phyloP scores from a whole-genome alignment of 2,329 filamentous ascomycete species.

The Hirsutella thompsonii region DNA sequence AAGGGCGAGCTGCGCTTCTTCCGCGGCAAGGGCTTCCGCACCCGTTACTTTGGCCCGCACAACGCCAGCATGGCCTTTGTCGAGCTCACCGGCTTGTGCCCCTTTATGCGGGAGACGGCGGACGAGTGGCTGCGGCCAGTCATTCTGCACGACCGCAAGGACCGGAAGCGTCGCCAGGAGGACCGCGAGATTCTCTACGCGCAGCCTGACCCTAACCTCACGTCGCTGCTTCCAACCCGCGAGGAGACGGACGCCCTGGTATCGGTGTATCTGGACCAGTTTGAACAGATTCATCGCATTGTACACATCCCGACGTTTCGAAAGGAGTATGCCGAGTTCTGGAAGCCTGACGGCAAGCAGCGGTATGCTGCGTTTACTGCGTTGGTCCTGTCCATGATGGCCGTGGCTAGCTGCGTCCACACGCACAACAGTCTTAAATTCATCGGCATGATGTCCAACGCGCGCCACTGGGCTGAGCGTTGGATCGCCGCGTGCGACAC shows the following conservation, averaged over 20 bases:
- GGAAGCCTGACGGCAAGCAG: constrained; percentile 28
- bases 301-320: constrained; percentile 47
- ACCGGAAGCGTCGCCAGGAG: constrained; percentile 38
- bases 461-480: constrained; percentile 39
- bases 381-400: constrained; percentile 45
- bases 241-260: constrained; percentile 36
- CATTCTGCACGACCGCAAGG: constrained; percentile 41
- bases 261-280: constrained; percentile 38
- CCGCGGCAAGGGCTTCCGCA: constrained; percentile 45
- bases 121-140: constrained; percentile 48
- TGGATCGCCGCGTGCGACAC: constrained; percentile 44
- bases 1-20: constrained; percentile 44
- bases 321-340: constrained; percentile 41
- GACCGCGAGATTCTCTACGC: constrained; percentile 37
- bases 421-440: constrained; percentile 39
- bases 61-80: constrained; percentile 48
- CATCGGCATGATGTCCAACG: constrained; percentile 43
- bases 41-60: constrained; percentile 46
- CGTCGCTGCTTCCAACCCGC: constrained; percentile 33
- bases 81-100: constrained; percentile 42
- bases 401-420: constrained; percentile 44
- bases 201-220: constrained; percentile 34
- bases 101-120: constrained; percentile 50
- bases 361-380: constrained; percentile 42
- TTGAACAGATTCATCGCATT: constrained; percentile 43